Evolutionary conservation across 2,329 filamentous ascomycete species (phyloP), one percentile per base, ranked within the genome.

Genomic region (Dactylella cylindrospora): DNA sequence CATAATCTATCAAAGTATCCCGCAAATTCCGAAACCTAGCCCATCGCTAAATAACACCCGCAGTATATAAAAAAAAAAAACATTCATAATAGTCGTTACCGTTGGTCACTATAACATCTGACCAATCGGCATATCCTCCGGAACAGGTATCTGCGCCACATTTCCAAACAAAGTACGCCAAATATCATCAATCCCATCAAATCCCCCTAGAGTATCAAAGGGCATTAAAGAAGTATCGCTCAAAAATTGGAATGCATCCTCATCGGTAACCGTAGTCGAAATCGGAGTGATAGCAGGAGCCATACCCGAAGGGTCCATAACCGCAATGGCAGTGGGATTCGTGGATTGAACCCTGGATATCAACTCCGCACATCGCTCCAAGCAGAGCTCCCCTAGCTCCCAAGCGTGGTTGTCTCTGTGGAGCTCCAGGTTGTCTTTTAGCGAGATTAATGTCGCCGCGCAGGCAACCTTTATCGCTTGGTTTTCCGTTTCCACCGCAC

Each of bases 401-500:
- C 57, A 62, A 1, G 40, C 49, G 13, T 62, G 36, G 22, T 49
- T 54, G 29, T 62, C 57, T 6, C 49, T 35, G 22, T 62, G 57
- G 22, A 32, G 28, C 23, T 62, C 57, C 20, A 62, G 25, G 19
- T 47, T 53, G 15, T 62, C 49, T 26, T 50, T 62, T 6, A 62
- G 22, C 12, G 49, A 62, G 28, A 47, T 54, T 17, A 62, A 29
- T 1, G 57, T 62, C 2, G 49, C 57, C 6, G 46, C 57, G 22
- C 57, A 62, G 1, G 57, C 49, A 0, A 45, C 29, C 19, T 62
- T 62, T 10, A 49, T 54, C 25, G 57, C 49, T 38, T 62, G 57
- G 7, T 72, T 74, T 50, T 75, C 74, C 2, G 74, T 73, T 50
- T 78, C 74, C 1, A 80, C 68, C 0, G 75, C 77, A 52, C 75